phyloP scores from a whole-genome alignment of 2,329 filamentous ascomycete genomes.

The Trichoderma pleuroti region DNA sequence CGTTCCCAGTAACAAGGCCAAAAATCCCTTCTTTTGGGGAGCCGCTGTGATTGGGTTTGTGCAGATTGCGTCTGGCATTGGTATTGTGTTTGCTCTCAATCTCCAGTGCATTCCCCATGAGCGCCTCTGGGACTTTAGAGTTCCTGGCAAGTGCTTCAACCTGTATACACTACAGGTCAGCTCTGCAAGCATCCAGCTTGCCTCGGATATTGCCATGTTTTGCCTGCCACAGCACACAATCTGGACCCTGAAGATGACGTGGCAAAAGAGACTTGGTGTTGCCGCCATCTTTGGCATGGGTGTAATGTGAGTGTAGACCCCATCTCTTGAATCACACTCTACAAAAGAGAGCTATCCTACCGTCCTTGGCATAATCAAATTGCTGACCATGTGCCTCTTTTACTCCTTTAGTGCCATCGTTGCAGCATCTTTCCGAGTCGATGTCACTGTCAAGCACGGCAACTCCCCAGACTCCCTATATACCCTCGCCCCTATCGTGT shows the following conservation, averaged over 20 bases:
- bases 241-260: background rate
- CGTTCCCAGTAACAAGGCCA: too few relatives aligned
- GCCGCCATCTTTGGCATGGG: constrained; percentile 4
- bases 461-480: background rate
- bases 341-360: too few relatives aligned
- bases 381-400: too few relatives aligned
- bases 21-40: background rate
- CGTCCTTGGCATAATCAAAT: too few relatives aligned
- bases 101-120: background rate
- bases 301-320: background rate
- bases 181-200: background rate
- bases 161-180: background rate
- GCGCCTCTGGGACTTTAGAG: background rate
- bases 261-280: constrained; percentile 3
- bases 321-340: too few relatives aligned
- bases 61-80: background rate
- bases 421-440: background rate
- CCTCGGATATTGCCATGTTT: background rate
- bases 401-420: background rate
- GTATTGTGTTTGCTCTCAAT: background rate
- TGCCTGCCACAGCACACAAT: background rate
- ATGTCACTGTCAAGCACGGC: background rate
- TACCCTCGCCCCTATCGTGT: background rate
- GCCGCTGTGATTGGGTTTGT: background rate
- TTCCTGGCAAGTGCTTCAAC: background rate